Evolutionary conservation across 2,329 filamentous ascomycete species (phyloP), one percentile per base, ranked within the genome.

Genomic region (Taxawa tesnikishii): DNA sequence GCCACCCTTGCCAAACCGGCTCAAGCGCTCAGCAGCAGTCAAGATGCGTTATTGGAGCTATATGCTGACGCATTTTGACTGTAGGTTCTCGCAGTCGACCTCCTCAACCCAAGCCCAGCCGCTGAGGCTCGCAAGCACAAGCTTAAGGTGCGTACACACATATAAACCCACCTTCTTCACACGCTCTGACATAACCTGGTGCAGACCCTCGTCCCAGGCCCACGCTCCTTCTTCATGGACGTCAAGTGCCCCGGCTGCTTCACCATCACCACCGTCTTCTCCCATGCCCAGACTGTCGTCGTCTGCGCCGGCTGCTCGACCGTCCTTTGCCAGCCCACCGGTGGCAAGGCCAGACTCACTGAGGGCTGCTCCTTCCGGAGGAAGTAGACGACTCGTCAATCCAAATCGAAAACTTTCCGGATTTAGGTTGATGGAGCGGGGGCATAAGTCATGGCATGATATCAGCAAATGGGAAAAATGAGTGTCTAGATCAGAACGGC

Each of bases 211-310:
- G 90, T 98, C 62, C 90, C 90, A 57, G 80, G 76, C 49, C 90
- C 90, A 58, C 84, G 90, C 65, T 96, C 88, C 51, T 98, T 96
- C 83, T 98, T 98, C 83, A 98, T 98, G 90, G 90, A 98, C 65
- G 90, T 98, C 75, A 98, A 98, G 82, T 98, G 90, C 83, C 90
- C 90, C 64, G 90, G 90, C 59, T 98, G 90, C 83, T 98, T 96
- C 81, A 94, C 87, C 67, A 98, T 98, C 78, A 98, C 90, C 67
- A 98, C 90, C 66, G 90, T 98, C 69, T 98, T 96, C 83, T 96
- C 88, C 46, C 90, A 98, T 77, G 90, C 90, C 67, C 90, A 98
- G 77, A 98, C 90, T 63, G 90, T 98, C 65, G 90, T 98, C 67
- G 92, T 96, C 76, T 98, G 90, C 81, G 85, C 85, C 61, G 90